These are phyloP conservation scores for Tetradesmus lagerheimii DNA, from an alignment of 139 green algal genomes.

Conservation along the genomic window DNA sequence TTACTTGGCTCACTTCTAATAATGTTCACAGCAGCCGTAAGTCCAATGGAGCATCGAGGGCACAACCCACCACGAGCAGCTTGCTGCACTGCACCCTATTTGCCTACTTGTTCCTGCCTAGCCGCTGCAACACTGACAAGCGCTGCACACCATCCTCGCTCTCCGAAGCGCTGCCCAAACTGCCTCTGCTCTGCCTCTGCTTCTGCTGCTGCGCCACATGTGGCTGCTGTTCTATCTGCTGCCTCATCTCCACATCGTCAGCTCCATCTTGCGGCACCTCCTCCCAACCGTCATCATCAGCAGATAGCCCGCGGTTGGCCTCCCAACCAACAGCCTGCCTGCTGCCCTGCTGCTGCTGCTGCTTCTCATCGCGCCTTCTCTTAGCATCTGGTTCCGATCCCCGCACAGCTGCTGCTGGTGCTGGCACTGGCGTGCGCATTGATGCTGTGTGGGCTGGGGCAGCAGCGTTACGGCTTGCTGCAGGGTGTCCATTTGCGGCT, in stretches of 20 bases:
- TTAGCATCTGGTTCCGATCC: neutral
- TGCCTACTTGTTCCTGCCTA: neutral
- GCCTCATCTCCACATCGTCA: neutral
- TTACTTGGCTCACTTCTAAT: too few relatives aligned
- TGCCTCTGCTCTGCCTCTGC: neutral
- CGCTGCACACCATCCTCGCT: neutral
- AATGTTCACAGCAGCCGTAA: too few relatives aligned
- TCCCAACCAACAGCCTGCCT: neutral
- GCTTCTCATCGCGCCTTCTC: neutral
- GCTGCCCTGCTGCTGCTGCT: constrained; percentile 15
- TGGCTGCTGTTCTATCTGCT: neutral
- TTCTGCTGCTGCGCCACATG: neutral
- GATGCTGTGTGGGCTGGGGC: neutral
- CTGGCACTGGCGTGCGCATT: too few relatives aligned
- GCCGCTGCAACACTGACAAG: constrained; percentile 3
- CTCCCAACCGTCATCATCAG: constrained; percentile 39
- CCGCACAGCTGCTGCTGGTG: neutral
- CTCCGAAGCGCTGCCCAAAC: neutral
- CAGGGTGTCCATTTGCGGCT: neutral
- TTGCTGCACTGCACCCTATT: neutral
- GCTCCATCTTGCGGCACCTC: constrained; percentile 24
- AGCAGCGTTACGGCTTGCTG: neutral
- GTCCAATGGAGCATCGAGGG: too few relatives aligned
- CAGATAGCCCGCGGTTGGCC: neutral
- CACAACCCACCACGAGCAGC: too few relatives aligned